Evolutionary conservation across 192 early-diverging fungal genomes (phyloP), one percentile per base, ranked within the genome.

Genomic region (Backusella circina): DNA sequence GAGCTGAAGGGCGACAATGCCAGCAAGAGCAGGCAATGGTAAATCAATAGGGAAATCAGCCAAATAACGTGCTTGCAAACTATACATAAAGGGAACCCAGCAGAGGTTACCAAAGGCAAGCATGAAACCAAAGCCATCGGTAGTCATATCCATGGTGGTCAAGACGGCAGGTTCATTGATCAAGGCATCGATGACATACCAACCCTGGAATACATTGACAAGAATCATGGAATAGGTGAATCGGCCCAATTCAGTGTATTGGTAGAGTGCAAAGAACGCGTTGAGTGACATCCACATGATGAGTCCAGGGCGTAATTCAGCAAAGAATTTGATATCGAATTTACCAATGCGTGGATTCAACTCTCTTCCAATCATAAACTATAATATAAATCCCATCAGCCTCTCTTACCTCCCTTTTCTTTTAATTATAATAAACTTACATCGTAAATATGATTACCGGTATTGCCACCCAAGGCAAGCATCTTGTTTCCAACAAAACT

Each of bases 91-190:
- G 3, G 95, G 95, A 28, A 99, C 89, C 96, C 96, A 99, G 18
- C 90, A 90, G 37, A 96, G 77, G 67, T 94, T 89, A 65, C 91
- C 92, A 77, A 92, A 91, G 18, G 88, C 87, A 33, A 93, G 85
- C 93, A 94, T 93, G 78, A 89, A 95, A 2, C 98, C 98, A 82
- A 99, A 98, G 15, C 98, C 98, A 78, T 99, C 98, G 6, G 93
- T 96, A 18, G 91, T 95, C 35, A 99, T 94, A 72, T 98, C 96
- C 94, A 97, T 97, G 12, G 96, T 98, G 32, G 96, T 96, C 80
- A 99, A 76, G 28, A 99, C 92, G 16, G 94, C 90, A 21, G 84
- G 64, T 77, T 95, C 93, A 74, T 90, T 89, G 80, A 85, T 91
- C 21, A 96, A 80, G 3, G 95, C 90, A 81, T 99, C 97, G 23